Base-by-base conservation (phyloP, 2,329 filamentous ascomycete genomes). In the Fusarium foetens region DNA sequence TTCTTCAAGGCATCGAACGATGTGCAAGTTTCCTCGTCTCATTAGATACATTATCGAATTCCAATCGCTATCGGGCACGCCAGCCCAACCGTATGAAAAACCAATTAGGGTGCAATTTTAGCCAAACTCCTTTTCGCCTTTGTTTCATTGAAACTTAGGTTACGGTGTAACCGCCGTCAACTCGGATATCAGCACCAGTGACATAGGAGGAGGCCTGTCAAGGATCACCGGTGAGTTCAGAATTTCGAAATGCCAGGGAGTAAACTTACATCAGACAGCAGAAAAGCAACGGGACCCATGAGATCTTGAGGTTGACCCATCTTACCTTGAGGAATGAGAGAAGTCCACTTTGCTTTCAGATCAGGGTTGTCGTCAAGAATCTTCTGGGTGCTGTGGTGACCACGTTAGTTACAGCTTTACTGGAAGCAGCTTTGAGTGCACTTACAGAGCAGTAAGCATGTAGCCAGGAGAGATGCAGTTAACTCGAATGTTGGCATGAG, bases 381-480 rank as follows among this genome's bases (percentile, higher is more conserved):
- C 86, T 97, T 97, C 84, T 94, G 91, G 45, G 94, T 98, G 58
- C 93, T 97, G 39, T 71, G 41, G 21, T 23, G 25, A 58, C 41
- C 25, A 43, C 63, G 59, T 74, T 19, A 66, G 46, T 25, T 23
- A 35, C 35, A 16, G 17, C 21, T 33, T 31, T 35, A 19, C 17
- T 8, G 42, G 17, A n/a, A 5, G 27, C 23, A 11, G 10, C 2
- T 10, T 33, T 25, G 21, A 48, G 43, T 53, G 49, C 42, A 84
- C 92, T 89, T 87, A 95, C 93, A 98, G 84, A 65, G 94, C 93
- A 21, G 95, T 98, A 74, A 97, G 85, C 95, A 98, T 98, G 83
- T 98, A 98, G 48, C 96, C 95, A 0, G 95, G 95, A 35, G 92
- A 94, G 80, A 98, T 96, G 83, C 93, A 96, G 85, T 98, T 98